Conservation (phyloP, 768 basidiomycete species). For the Boletellus ananas region DNA sequence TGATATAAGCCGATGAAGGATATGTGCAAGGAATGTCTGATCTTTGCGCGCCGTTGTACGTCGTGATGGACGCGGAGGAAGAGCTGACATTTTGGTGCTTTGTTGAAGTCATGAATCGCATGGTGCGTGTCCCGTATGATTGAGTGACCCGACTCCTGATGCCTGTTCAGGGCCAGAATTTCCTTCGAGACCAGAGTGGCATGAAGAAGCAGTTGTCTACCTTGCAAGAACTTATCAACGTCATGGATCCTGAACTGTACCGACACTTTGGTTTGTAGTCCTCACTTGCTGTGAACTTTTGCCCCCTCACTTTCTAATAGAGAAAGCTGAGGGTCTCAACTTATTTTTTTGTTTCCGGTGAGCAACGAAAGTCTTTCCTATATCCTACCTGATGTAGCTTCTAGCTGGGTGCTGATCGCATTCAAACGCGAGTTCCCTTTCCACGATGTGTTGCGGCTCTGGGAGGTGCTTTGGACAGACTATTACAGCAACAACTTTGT, state of each 20-base stretch:
- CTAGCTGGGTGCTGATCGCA: conserved; percentile 83
- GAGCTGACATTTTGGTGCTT: conserved; percentile 96
- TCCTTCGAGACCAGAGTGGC: conserved; percentile 92
- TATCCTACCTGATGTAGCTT: conserved; percentile 1
- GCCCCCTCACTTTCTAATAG: conserved; percentile 36
- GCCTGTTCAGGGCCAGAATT: conserved; percentile 77
- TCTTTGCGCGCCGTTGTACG: conserved; percentile 88
- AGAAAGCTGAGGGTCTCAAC: conserved; percentile 86
- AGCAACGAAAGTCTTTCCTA: conserved; percentile 16
- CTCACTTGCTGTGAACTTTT: neutral
- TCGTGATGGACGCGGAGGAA: conserved; percentile 86
- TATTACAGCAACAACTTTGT: conserved; percentile 85
- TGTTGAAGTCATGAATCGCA: conserved; percentile 89
- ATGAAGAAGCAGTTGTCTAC: conserved; percentile 94
- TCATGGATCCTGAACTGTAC: conserved; percentile 96
- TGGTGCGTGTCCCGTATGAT: conserved; percentile 52
- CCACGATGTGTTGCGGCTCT: conserved; percentile 81
- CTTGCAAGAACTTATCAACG: conserved; percentile 82
- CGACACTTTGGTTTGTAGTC: conserved; percentile 68
- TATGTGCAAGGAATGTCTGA: conserved; percentile 99
- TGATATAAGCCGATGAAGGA: conserved; percentile 43
- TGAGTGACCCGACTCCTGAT: conserved; percentile 3
- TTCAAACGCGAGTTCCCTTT: conserved; percentile 98
- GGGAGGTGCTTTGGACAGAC: conserved; percentile 94
- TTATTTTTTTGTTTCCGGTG: conserved; percentile 98